Evolutionary conservation across 495 filamentous ascomycete genomes (phyloP).

Genomic region (Entonaema liquescens): DNA sequence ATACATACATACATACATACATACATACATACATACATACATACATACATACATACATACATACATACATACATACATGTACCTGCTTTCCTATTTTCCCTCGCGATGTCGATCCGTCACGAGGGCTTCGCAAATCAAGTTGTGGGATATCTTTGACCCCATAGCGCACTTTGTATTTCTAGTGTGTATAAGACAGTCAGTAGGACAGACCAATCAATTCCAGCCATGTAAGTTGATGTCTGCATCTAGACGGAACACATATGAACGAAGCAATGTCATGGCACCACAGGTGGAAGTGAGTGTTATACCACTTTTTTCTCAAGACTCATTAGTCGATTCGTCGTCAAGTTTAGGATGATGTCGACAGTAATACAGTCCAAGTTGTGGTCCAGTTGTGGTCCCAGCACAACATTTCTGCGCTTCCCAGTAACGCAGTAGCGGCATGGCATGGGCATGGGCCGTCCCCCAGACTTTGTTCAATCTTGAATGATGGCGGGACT

Average conservation of each 20-base stretch:
- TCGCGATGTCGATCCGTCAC: constrained; percentile 15
- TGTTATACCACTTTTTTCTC: constrained; percentile 16
- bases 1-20: not conserved
- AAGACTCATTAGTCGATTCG: constrained; percentile 21
- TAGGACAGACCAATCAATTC: constrained; percentile 28
- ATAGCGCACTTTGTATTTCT: constrained; percentile 6
- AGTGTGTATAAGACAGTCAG: constrained; percentile 13
- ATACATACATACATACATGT: not conserved
- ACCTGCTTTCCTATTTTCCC: constrained; percentile 5
- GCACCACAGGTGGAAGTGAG: constrained; percentile 21
- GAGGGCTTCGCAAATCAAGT: constrained; percentile 15
- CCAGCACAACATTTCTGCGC: constrained; percentile 30
- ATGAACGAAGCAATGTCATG: constrained; percentile 28
- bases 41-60: not conserved
- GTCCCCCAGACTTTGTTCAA: constrained; percentile 36
- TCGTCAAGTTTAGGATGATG: constrained; percentile 18
- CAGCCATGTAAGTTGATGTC: constrained; percentile 36
- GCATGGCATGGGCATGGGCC: constrained; percentile 1
- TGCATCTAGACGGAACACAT: constrained; percentile 28
- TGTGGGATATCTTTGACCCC: not conserved
- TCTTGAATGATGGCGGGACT: constrained; percentile 38
- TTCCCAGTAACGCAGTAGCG: constrained; percentile 33
- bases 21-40: not conserved
- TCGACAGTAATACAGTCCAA: constrained; percentile 15
- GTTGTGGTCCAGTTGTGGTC: constrained; percentile 20